Base-by-base conservation (phyloP, 2,329 filamentous ascomycete species). In the Trichoderma brevicompactum region DNA sequence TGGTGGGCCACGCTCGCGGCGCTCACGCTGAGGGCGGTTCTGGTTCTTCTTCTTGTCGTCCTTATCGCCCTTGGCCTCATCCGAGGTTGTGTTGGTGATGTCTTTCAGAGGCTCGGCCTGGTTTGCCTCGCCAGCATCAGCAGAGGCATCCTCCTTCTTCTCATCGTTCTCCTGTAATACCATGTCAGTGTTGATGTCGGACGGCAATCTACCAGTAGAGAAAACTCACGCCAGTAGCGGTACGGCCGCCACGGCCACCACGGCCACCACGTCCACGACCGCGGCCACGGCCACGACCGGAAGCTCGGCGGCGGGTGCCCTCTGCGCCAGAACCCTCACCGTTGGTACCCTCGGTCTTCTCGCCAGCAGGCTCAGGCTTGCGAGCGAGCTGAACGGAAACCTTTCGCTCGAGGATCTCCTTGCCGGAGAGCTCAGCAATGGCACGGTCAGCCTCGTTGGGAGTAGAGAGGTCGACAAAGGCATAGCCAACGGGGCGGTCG, bases 341-440 rank as follows among this genome's bases (percentile, higher is more conserved):
- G 79, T 90, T 92, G 74, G 85, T 83, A 77, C 86, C 87, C 75
- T 93, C 92, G 53, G 80, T 76, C 85, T 91, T 92, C 80, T 93
- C 91, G 72, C 87, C 89, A 74, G 90, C 86, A 71, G 91, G 86
- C 84, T 98, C 94, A 67, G 94, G 94, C 87, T 97, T 98, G 83
- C 94, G 94, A 76, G 95, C 95, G 75, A 97, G 90, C 85, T 99
- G 95, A 72, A 99, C 95, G 52, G 94, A 98, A 77, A 98, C 95
- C 90, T 98, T 98, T 81, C 95, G 94, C 81, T 97, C 93, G 67
- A 98, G 89, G 75, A 99, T 95, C 83, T 96, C 93, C 85, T 97
- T 94, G 80, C 94, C 94, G 75, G 95, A 97, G 71, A 99, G 91
- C 82, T 97, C 92, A 74, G 87, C 85, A 74, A 99, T 98, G 76